Conservation (phyloP, 306 rosid species). For the Cucurbita argyrosperma region DNA sequence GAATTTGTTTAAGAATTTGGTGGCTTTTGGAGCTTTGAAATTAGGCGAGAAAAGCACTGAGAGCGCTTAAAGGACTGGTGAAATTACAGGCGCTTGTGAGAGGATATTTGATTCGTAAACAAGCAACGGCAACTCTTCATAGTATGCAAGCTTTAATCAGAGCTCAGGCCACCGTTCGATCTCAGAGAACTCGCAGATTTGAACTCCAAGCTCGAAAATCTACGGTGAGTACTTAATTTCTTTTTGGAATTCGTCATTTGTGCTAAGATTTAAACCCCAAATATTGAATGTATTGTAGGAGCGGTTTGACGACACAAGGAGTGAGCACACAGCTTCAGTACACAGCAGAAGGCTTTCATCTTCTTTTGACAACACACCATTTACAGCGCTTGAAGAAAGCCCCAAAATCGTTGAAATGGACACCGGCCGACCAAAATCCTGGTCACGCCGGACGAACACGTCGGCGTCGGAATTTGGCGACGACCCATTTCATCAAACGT, state of each 20-base stretch:
- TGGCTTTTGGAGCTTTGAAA: neutral
- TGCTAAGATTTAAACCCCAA: neutral
- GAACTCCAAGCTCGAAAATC: conserved; percentile 54
- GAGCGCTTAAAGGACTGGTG: conserved; percentile 86
- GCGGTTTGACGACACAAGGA: conserved; percentile 49
- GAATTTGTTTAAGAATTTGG: neutral
- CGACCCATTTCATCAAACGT: conserved; percentile 28
- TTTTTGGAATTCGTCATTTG: neutral
- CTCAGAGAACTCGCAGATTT: conserved; percentile 36
- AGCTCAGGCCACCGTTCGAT: conserved; percentile 68
- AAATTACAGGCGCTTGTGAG: conserved; percentile 78
- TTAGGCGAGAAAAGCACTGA: conserved; percentile 77
- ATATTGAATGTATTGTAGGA: conserved; percentile 24
- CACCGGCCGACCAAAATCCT: conserved; percentile 58
- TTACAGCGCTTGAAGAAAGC: conserved; percentile 34
- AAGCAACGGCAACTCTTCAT: conserved; percentile 61
- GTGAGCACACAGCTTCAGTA: conserved; percentile 34
- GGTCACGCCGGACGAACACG: conserved; percentile 59
- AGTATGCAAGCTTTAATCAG: conserved; percentile 80
- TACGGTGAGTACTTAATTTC: conserved; percentile 28
- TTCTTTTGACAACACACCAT: conserved; percentile 35
- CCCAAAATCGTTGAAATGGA: conserved; percentile 87
- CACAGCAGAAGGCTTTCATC: conserved; percentile 58
- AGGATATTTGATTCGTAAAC: conserved; percentile 75
- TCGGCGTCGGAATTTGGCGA: conserved; percentile 50